Conservation (phyloP, 768 basidiomycete species). For the Exidia glandulosa region DNA sequence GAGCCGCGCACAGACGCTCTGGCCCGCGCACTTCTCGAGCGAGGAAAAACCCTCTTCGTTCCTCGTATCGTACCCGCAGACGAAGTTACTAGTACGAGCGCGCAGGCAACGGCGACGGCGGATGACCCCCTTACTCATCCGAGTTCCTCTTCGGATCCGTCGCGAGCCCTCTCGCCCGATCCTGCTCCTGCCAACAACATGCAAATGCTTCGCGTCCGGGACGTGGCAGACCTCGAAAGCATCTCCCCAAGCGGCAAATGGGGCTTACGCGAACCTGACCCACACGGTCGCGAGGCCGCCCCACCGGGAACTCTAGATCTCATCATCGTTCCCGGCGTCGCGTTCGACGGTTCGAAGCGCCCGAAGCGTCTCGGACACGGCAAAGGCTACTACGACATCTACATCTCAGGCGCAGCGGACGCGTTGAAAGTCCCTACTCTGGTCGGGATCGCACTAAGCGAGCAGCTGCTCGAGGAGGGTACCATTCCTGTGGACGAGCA, state of each 20-base stretch:
- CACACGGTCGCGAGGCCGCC: constrained; percentile 18
- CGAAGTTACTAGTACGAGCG: constrained; percentile 10
- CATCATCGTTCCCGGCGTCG: constrained; percentile 62
- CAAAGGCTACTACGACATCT: constrained; percentile 75
- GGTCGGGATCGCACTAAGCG: constrained; percentile 59
- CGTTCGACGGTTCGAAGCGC: constrained; percentile 56
- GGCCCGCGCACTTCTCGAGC: constrained; percentile 35
- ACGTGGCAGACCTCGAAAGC: constrained; percentile 41
- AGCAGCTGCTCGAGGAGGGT: constrained; percentile 45
- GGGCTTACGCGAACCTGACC: constrained; percentile 64
- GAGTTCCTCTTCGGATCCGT: no score
- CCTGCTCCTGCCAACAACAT: constrained; percentile 27
- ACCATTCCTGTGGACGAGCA: constrained; percentile 40
- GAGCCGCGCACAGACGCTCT: constrained; percentile 53
- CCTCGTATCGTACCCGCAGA: constrained; percentile 44
- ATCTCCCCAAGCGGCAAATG: constrained; percentile 48
- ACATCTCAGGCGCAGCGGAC: constrained; percentile 37
- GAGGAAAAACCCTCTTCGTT: constrained; percentile 60
- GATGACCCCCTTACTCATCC: background rate
- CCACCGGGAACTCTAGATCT: constrained; percentile 41
- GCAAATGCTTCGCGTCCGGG: constrained; percentile 57
- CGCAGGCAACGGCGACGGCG: background rate
- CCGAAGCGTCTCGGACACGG: constrained; percentile 58
- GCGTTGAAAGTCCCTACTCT: constrained; percentile 42
- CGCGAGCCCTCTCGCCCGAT: background rate